Percentiles rank a stretch among this genome's conserved stretches.
Conservation (phyloP, 2,329 filamentous ascomycete genomes). For the Colletotrichum viniferum region DNA sequence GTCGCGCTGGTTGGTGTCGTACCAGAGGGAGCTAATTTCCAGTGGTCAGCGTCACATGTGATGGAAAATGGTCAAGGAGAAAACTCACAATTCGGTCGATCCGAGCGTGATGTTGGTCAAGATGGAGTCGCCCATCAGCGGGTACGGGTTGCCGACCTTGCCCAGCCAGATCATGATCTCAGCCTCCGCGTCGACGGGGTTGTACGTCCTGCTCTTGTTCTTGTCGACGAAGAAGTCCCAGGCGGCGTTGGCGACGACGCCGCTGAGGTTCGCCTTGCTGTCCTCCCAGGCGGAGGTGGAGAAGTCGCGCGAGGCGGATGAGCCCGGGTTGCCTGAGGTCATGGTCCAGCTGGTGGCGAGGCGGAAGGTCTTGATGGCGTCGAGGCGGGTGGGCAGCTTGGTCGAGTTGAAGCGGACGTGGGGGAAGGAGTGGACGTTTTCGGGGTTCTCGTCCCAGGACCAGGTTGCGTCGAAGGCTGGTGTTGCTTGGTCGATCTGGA, state of each 20-base stretch:
- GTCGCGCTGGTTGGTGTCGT: constrained; percentile 31
- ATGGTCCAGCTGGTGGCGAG: constrained; percentile 33
- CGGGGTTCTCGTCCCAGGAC: constrained; percentile 30
- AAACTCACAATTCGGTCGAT: constrained; percentile 30
- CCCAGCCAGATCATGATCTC: constrained; percentile 40
- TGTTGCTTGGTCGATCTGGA: constrained; percentile 28
- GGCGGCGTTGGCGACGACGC: constrained; percentile 32
- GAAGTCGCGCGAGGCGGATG: constrained; percentile 23
- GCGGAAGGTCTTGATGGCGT: constrained; percentile 30
- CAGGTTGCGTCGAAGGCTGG: constrained; percentile 36
- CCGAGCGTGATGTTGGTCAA: constrained; percentile 29
- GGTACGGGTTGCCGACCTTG: constrained; percentile 29
- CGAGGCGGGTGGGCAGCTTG: constrained; percentile 29
- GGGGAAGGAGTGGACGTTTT: constrained; percentile 35
- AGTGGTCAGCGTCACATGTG: neutral
- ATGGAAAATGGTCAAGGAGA: neutral
- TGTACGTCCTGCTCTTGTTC: constrained; percentile 26
- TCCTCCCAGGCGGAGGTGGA: constrained; percentile 20
- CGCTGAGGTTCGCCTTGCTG: constrained; percentile 26
- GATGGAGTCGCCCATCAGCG: constrained; percentile 28
- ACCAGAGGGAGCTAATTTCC: constrained; percentile 29
- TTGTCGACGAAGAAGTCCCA: constrained; percentile 37
- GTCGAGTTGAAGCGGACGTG: constrained; percentile 33
- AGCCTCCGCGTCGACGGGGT: constrained; percentile 30
- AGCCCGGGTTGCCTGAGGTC: constrained; percentile 26